Conservation (phyloP, 768 basidiomycete species). For the Termitomyces sp. region DNA sequence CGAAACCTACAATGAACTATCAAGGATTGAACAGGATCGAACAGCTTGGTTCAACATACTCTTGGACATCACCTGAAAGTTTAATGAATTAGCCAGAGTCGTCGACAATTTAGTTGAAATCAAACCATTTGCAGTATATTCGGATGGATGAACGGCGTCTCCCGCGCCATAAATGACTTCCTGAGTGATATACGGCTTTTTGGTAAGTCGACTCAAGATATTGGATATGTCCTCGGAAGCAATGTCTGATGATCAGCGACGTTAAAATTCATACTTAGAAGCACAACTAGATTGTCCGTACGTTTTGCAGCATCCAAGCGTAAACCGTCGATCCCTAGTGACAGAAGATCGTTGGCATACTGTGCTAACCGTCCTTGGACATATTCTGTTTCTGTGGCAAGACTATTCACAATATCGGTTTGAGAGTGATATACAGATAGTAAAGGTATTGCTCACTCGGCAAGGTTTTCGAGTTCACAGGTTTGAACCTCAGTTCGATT, state of each 20-base stretch:
- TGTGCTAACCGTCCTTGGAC: constrained; percentile 51
- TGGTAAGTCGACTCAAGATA: constrained; percentile 42
- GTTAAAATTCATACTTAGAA: not conserved
- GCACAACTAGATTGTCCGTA: constrained; percentile 20
- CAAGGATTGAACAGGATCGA: not conserved
- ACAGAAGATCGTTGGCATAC: constrained; percentile 59
- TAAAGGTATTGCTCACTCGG: constrained; percentile 36
- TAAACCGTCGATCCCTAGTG: constrained; percentile 59
- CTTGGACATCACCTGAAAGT: constrained; percentile 57
- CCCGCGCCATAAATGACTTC: constrained; percentile 54
- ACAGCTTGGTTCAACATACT: constrained; percentile 31
- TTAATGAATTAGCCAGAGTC: not conserved
- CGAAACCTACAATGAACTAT: constrained; percentile 44
- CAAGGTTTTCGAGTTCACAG: constrained; percentile 47
- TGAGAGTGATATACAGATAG: not conserved
- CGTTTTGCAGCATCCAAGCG: constrained; percentile 66
- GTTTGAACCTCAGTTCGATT: constrained; percentile 56
- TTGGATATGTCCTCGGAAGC: constrained; percentile 47
- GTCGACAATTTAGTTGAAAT: not conserved
- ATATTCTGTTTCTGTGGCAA: constrained; percentile 60
- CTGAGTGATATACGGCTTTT: constrained; percentile 56
- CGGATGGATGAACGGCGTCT: constrained; percentile 50
- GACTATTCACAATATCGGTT: constrained; percentile 26
- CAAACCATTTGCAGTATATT: constrained; percentile 51
- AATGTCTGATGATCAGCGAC: constrained; percentile 39